Percentiles rank a stretch among this genome's conserved stretches.
These are phyloP conservation scores for Bipolaris oryzae DNA, from an alignment of 2,329 filamentous ascomycete genomes.

Conservation along the genomic window DNA sequence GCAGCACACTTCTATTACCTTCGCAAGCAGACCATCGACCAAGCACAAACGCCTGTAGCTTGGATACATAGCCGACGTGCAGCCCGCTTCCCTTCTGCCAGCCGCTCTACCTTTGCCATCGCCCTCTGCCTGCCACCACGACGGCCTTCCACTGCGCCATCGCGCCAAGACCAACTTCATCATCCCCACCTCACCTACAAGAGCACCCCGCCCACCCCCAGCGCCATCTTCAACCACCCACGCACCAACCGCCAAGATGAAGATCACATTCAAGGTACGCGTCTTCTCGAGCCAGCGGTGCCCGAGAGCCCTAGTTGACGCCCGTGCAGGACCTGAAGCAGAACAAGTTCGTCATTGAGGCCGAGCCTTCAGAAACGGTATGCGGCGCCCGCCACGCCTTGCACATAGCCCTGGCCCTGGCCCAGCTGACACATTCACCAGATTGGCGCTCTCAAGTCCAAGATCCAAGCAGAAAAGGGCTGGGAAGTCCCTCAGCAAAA, in stretches of 20 bases:
- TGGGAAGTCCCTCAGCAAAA: conserved; percentile 92
- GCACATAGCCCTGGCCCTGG: conserved; percentile 10
- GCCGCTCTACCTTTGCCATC: neutral
- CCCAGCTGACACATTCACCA: conserved; percentile 47
- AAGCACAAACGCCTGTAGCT: neutral
- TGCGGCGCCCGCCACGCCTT: conserved; percentile 29
- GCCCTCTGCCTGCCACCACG: conserved; percentile 6
- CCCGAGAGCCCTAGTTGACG: conserved; percentile 27
- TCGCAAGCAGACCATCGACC: conserved; percentile 16
- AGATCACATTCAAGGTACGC: conserved; percentile 72
- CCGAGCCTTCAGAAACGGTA: conserved; percentile 91
- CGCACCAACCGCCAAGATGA: conserved; percentile 57
- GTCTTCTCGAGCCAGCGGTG: conserved; percentile 23
- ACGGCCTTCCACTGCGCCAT: conserved; percentile 6
- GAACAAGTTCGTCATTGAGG: conserved; percentile 96
- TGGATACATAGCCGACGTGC: neutral
- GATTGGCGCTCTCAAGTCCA: conserved; percentile 91
- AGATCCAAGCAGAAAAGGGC: conserved; percentile 89
- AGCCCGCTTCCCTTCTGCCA: neutral
- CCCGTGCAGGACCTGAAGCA: conserved; percentile 86
- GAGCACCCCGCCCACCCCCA: conserved; percentile 34
- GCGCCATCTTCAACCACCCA: conserved; percentile 27
- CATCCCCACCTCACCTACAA: conserved; percentile 22
- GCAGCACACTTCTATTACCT: conserved; percentile 28
- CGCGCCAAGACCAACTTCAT: conserved; percentile 16